Base-by-base conservation (phyloP, 768 basidiomycete species). In the Clathrus columnatus region DNA sequence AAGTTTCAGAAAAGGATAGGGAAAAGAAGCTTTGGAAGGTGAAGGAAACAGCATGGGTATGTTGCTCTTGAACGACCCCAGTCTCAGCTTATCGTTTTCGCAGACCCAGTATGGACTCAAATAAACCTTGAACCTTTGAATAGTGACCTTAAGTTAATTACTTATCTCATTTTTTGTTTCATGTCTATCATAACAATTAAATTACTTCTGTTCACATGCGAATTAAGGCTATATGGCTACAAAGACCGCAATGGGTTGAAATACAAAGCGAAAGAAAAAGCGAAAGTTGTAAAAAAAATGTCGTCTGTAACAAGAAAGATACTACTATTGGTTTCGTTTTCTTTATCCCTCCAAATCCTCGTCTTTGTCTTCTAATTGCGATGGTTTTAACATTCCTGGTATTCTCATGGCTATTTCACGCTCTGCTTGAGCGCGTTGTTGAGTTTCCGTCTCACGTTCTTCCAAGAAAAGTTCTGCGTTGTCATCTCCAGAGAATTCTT, bases 11-110 rank as follows among this genome's bases (percentile, higher is more conserved):
- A 68, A 91, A 87, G 64, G 57, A 51, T 24, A 85, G 79, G 65
- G 78, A 81, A 56, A 81, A 75, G 70, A 87, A 80, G 65, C 68
- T 82, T 57, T 93, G 91, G 91, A 69, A 84, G 29, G 73, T 91
- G 27, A 85, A 82, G 43, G 61, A 61, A 4, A 59, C 62, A 26
- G 46, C 48, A 32, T 54, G 51, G 57, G 57, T 58, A 27, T 21
- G 56, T 30, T 51, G 41, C 11, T 36, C 30, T 30, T 26, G 28
- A 51, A 32, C 14, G 21, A n/a, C 7, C 16, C 28, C 6, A n/a
- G 14, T 24, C 23, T 44, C 26, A 16, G 26, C 21, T 42, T 18
- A 7, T 28, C 3, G 17, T 17, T 8, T 17, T 29, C 30, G 32
- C 28, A 55, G 54, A 48, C 17, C 10, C 44, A 27, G 16, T 20